These are phyloP conservation scores for Xylaria castorea DNA, from an alignment of 495 filamentous ascomycete species.

Conservation along the genomic window DNA sequence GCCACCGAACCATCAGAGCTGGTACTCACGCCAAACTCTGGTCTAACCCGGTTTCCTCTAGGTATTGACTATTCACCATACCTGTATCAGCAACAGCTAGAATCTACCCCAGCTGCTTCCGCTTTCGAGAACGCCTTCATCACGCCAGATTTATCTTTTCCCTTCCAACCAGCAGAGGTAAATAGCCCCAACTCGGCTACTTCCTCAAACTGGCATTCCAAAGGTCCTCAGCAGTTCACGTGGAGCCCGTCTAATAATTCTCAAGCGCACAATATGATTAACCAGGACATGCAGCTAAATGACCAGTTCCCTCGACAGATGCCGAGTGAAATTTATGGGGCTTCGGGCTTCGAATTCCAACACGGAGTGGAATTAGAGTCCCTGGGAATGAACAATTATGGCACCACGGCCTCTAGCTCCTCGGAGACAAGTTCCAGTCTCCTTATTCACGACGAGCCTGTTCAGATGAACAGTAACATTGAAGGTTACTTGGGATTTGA, in stretches of 20 bases:
- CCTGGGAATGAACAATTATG: not conserved
- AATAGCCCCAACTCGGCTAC: not conserved
- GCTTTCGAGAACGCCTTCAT: not conserved
- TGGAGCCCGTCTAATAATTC: not conserved
- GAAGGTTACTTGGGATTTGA: not conserved
- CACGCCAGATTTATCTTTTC: not conserved
- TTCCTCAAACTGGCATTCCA: not conserved
- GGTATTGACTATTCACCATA: not conserved
- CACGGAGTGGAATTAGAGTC: not conserved
- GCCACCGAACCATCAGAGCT: conserved; percentile 5
- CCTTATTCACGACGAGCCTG: not conserved
- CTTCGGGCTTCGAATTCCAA: not conserved
- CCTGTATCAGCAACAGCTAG: not conserved
- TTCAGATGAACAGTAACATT: not conserved
- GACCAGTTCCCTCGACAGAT: not conserved
- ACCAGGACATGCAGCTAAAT: accelerated
- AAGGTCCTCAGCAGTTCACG: not conserved
- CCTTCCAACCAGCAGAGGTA: not conserved
- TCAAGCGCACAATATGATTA: not conserved
- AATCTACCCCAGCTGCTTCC: not conserved
- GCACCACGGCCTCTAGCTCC: not conserved
- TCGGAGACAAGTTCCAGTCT: not conserved
- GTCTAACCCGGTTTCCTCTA: not conserved
- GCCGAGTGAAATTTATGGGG: not conserved
- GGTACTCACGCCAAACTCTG: not conserved